Conservation (phyloP, 2,329 filamentous ascomycete genomes). For the Phialophora tarda region DNA sequence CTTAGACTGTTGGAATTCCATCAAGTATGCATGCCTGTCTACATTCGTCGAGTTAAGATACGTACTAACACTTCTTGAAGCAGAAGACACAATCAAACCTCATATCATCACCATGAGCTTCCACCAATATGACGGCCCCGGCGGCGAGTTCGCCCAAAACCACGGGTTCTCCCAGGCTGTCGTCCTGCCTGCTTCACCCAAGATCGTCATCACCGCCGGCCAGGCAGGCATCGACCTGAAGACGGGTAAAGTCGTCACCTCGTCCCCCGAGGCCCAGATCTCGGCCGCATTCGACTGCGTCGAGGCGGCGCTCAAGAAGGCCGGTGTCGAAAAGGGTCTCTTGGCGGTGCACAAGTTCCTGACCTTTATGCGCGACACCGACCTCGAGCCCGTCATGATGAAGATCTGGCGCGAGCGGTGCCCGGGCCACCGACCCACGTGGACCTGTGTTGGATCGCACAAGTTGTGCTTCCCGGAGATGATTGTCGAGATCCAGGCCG, state of each 20-base stretch:
- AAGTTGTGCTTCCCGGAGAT: constrained; percentile 14
- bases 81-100: too few species aligned
- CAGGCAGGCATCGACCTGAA: constrained; percentile 10
- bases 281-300: constrained; percentile 3
- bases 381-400: constrained; percentile 14
- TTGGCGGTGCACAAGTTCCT: constrained; percentile 10
- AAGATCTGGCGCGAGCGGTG: constrained; percentile 14
- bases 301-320: too few species aligned
- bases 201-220: constrained; percentile 15
- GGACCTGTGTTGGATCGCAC: constrained; percentile 11
- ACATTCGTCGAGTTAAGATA: too few species aligned
- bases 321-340: too few species aligned
- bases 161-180: constrained; percentile 14
- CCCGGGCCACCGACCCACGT: constrained; percentile 13
- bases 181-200: constrained; percentile 6
- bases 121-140: too few species aligned
- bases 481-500: constrained; percentile 15
- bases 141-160: neutral
- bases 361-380: constrained; percentile 12
- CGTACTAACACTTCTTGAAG: too few species aligned
- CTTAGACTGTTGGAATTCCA: too few species aligned
- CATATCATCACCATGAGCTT: too few species aligned
- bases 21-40: too few species aligned
- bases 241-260: constrained; percentile 10
- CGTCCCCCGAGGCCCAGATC: constrained; percentile 10